Percentiles rank a stretch among this genome's conserved stretches.
Evolutionary conservation across 495 filamentous ascomycete genomes (phyloP).

Genomic region (Aspergillus kassunensis): DNA sequence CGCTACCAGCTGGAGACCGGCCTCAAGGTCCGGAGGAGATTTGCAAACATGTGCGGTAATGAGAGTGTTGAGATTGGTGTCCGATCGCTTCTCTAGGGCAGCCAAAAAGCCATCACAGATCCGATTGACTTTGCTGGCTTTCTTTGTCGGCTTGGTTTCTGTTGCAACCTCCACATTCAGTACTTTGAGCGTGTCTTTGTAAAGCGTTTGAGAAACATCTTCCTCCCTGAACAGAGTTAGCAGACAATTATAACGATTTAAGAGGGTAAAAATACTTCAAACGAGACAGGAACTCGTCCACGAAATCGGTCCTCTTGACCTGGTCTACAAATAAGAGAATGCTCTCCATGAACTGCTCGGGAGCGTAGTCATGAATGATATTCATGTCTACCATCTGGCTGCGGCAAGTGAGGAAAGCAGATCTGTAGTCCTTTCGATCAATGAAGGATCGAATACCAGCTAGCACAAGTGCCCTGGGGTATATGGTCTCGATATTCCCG

Average conservation of each 20-base stretch:
- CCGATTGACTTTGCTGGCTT: slow-evolving; percentile 69
- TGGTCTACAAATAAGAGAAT: slow-evolving; percentile 79
- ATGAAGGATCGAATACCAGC: slow-evolving; percentile 80
- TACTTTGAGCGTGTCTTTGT: slow-evolving; percentile 68
- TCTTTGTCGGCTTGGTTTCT: slow-evolving; percentile 13
- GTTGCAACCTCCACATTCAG: slow-evolving; percentile 19
- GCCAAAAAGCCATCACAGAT: slow-evolving; percentile 84
- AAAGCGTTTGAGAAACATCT: slow-evolving; percentile 91
- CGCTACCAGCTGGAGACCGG: slow-evolving; percentile 75
- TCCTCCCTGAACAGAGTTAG: slow-evolving; percentile 59
- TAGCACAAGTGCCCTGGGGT: slow-evolving; percentile 85
- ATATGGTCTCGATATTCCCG: slow-evolving; percentile 94
- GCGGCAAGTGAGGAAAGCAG: slow-evolving; percentile 81
- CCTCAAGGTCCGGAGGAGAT: slow-evolving; percentile 79
- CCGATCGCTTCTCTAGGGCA: slow-evolving; percentile 56
- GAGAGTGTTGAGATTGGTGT: slow-evolving; percentile 81
- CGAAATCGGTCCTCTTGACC: slow-evolving; percentile 74
- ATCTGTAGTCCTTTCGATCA: slow-evolving; percentile 71
- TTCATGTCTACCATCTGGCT: slow-evolving; percentile 97
- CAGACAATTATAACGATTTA: neutral
- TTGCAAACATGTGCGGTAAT: slow-evolving; percentile 95
- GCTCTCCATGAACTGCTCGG: slow-evolving; percentile 73
- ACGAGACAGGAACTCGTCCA: slow-evolving; percentile 90
- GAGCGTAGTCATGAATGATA: slow-evolving; percentile 90
- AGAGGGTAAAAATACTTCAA: slow-evolving; percentile 57